phyloP scores from a whole-genome alignment of 495 filamentous ascomycete species.

The Podospora comata region DNA sequence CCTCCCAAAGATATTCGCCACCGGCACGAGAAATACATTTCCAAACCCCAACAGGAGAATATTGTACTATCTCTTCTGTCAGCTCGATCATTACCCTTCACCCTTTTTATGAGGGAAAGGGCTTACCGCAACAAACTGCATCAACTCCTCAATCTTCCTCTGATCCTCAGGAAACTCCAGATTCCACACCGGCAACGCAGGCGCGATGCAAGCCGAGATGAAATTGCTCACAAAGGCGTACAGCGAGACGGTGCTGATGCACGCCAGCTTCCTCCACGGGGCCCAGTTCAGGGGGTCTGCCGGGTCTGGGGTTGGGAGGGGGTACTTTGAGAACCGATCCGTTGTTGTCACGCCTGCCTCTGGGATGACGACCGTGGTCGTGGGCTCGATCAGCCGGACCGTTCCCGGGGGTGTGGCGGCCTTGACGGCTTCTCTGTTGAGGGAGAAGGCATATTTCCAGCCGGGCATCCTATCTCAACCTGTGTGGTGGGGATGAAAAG shows the following conservation, averaged over 20 bases:
- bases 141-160: conserved; percentile 21
- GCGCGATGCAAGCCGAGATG: conserved; percentile 26
- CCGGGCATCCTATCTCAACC: conserved; percentile 24
- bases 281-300: conserved; percentile 36
- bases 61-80: conserved; percentile 24
- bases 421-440: conserved; percentile 26
- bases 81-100: neutral
- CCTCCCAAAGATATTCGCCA: conserved; percentile 57
- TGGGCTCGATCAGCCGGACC: conserved; percentile 29
- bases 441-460: conserved; percentile 32
- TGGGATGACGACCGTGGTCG: neutral
- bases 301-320: conserved; percentile 28
- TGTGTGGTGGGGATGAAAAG: neutral
- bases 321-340: conserved; percentile 23
- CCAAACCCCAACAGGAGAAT: conserved; percentile 28
- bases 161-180: conserved; percentile 22
- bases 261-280: conserved; percentile 27
- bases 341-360: conserved; percentile 8
- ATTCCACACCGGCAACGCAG: conserved; percentile 32
- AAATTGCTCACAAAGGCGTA: conserved; percentile 35
- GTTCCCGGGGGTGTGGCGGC: conserved; percentile 33
- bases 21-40: conserved; percentile 50
- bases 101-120: neutral
- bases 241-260: conserved; percentile 22
- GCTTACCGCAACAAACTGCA: conserved; percentile 27